Evolutionary conservation across 495 filamentous ascomycete species (phyloP), one percentile per base, ranked within the genome.

Genomic region (Hyaloscypha bicolor): DNA sequence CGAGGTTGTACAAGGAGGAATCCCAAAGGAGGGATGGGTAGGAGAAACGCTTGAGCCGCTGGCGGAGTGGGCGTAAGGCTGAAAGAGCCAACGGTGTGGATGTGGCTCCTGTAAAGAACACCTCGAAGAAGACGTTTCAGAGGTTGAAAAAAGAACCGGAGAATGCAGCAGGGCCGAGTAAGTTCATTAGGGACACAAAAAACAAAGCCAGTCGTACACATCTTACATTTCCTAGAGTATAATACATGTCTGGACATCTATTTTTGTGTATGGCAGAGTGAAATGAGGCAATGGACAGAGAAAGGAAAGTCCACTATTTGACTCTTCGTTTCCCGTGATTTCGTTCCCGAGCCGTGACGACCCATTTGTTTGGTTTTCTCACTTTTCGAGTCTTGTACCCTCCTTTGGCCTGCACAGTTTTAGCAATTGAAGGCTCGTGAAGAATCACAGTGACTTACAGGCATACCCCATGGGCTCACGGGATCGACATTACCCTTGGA

Each of bases 401-500:
- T 71, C 90, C 90, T 87, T 99, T 99, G 76, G 95, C 87, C 94
- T 74, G 61, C 21, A 68, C 60, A 21, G 21, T 37, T 60, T 68
- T 67, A 64, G 52, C 55, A 8, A 31, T 35, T 55, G 16, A 35
- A 37, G 12, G 67, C 48, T 52, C 64, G 62, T 45, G 45, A 74
- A 55, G 39, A 12, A 39, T 62, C 42, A 29, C 1, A 60, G 12
- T 11, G 25, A 86, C 92, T 77, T 90, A 97, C 93, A 79, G 93
- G 93, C 75, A 87, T 88, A 73, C 96, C 96, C 95, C 95, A 99
- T 66, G 93, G 93, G 81, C 92, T 96, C 76, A 93, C 91, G 55
- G 96, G 94, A 76, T 95, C 82, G 64, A 91, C 85, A 77, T 98
- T 98, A 84, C 95, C 94, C 90, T 99, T 98, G 30, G 93, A 96